phyloP scores from a whole-genome alignment of 179 eudicot genomes.

The Drosera spatulata region DNA sequence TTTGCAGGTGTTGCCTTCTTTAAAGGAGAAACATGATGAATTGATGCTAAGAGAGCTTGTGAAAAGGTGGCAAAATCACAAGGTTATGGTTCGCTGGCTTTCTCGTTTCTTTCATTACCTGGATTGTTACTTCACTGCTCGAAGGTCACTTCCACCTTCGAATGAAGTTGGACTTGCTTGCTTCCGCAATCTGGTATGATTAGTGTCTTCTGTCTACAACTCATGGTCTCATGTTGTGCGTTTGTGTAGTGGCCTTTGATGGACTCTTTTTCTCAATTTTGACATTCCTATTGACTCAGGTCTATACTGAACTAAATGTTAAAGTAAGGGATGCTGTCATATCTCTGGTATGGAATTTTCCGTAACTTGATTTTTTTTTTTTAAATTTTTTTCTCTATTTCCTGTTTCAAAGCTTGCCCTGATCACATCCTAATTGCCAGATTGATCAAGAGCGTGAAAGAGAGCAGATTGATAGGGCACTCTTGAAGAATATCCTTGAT shows the following conservation, averaged over 20 bases:
- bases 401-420: not conserved
- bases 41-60: conserved; percentile 61
- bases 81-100: conserved; percentile 68
- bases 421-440: conserved; percentile 18
- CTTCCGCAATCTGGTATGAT: conserved; percentile 50
- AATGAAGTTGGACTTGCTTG: conserved; percentile 44
- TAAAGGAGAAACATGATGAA: conserved; percentile 56
- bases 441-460: conserved; percentile 84
- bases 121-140: conserved; percentile 43
- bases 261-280: not conserved
- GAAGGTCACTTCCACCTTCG: conserved; percentile 40
- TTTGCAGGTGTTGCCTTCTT: conserved; percentile 43
- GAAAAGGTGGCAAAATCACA: conserved; percentile 57
- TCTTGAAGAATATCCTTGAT: conserved; percentile 72
- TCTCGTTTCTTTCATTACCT: conserved; percentile 58
- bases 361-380: not conserved
- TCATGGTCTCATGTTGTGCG: not conserved
- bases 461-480: conserved; percentile 71
- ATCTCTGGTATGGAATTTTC: conserved; percentile 44
- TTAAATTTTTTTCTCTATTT: not conserved
- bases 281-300: conserved; percentile 17
- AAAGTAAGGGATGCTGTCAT: conserved; percentile 75
- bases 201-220: not conserved
- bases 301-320: conserved; percentile 33
- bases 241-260: not conserved